Conservation (phyloP, 2,329 filamentous ascomycete genomes). For the Fusarium cicatricum region DNA sequence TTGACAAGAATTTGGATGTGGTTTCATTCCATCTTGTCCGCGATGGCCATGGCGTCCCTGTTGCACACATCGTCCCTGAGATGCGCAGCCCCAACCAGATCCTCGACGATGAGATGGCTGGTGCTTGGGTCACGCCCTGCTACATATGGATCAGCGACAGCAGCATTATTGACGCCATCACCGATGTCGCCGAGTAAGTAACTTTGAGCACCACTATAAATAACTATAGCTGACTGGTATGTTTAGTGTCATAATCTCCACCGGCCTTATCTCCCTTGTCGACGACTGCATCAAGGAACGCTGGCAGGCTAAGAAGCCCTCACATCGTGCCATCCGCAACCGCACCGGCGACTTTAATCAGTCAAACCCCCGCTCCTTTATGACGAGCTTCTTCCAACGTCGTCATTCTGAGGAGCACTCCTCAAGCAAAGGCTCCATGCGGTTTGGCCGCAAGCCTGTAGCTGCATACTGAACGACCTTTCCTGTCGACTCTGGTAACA, state of each 20-base stretch:
- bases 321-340: constrained; percentile 39
- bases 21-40: constrained; percentile 84
- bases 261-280: constrained; percentile 86
- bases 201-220: neutral
- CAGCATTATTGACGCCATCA: constrained; percentile 71
- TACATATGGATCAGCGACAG: constrained; percentile 89
- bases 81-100: constrained; percentile 75
- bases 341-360: constrained; percentile 37
- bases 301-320: constrained; percentile 65
- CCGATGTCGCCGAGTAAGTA: constrained; percentile 86
- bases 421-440: constrained; percentile 46
- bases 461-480: constrained; percentile 46
- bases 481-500: neutral
- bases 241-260: constrained; percentile 81
- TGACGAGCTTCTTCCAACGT: constrained; percentile 53
- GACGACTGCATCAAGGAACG: constrained; percentile 89
- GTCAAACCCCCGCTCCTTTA: constrained; percentile 44
- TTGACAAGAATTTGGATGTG: constrained; percentile 72
- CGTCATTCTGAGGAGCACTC: constrained; percentile 50
- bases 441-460: constrained; percentile 47
- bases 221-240: constrained; percentile 36
- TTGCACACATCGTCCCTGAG: constrained; percentile 89
- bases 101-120: constrained; percentile 75
- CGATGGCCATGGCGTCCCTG: constrained; percentile 64
- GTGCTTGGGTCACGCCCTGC: constrained; percentile 90